Percentiles rank a stretch among this genome's conserved stretches.
These are phyloP conservation scores for Colletotrichum liriopes DNA, from an alignment of 2,329 filamentous ascomycete genomes.

Conservation along the genomic window DNA sequence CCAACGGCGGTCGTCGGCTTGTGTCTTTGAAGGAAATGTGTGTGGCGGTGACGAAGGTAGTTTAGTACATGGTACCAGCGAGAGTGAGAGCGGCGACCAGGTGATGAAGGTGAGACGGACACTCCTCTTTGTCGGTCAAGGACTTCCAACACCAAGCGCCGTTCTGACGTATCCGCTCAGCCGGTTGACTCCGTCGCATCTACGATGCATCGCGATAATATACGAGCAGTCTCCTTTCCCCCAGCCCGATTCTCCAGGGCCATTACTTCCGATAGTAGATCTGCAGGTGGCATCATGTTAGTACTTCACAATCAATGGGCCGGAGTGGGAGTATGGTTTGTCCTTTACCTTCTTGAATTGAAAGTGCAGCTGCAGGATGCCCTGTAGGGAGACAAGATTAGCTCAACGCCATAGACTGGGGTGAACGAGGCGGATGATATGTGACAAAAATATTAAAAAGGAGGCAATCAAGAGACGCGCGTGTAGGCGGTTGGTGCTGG, in stretches of 20 bases:
- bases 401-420: slow-evolving; percentile 44
- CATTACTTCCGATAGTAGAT: slow-evolving; percentile 71
- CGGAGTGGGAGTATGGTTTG: slow-evolving; percentile 17
- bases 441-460: slow-evolving; percentile 18
- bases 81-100: slow-evolving; percentile 21
- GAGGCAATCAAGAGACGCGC: slow-evolving; percentile 30
- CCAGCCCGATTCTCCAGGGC: slow-evolving; percentile 5
- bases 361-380: slow-evolving; percentile 96
- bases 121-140: not conserved
- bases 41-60: not conserved
- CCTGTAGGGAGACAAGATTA: slow-evolving; percentile 66
- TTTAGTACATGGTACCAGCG: slow-evolving; percentile 26
- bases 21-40: slow-evolving; percentile 1
- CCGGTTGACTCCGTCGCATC: slow-evolving; percentile 28
- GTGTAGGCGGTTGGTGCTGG: slow-evolving; percentile 35
- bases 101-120: slow-evolving; percentile 16
- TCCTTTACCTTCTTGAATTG: slow-evolving; percentile 93
- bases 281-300: slow-evolving; percentile 52
- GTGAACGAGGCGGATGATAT: slow-evolving; percentile 41
- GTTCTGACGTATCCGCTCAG: slow-evolving; percentile 4
- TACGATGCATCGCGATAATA: slow-evolving; percentile 21
- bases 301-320: slow-evolving; percentile 21
- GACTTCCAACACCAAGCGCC: slow-evolving; percentile 11
- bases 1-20: slow-evolving; percentile 25
- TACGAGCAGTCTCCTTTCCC: slow-evolving; percentile 1